Evolutionary conservation across 2,329 filamentous ascomycete species (phyloP), one percentile per base, ranked within the genome.

Genomic region (Fusarium continuum): DNA sequence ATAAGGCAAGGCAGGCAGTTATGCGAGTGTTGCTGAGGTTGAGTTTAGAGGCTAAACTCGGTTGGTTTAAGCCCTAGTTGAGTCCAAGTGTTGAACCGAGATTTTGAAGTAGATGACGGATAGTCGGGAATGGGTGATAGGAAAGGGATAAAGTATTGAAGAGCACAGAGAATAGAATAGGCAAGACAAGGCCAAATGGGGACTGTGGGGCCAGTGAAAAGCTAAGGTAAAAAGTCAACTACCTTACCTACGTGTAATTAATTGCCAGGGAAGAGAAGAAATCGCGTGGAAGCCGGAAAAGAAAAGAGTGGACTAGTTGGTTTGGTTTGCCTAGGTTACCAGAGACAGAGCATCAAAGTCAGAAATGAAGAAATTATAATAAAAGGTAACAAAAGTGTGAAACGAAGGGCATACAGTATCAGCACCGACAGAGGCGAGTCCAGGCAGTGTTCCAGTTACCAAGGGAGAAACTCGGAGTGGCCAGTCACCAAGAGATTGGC

Each of bases 361-460:
- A 38, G 36, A 51, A 61, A 35, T 46, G n/a, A 23, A 7, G 19
- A 44, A 39, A 48, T 17, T 19, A 44, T 14, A 32, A 26, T 22
- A 28, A 47, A 32, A 26, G 20, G 32, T 48, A n/a, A n/a, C n/a
- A n/a, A n/a, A n/a, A n/a, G n/a, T n/a, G n/a, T n/a, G n/a, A n/a
- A n/a, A n/a, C n/a, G n/a, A n/a, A n/a, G n/a, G n/a, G n/a, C n/a
- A n/a, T n/a, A 28, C 40, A 22, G 39, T 44, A 55, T 41, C 22
- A 36, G 36, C 20, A 60, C 55, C 52, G 57, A 47, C 36, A 61
- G 46, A 52, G 34, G 52, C 68, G 60, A 69, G 58, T 67, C 65
- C 29, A 70, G 64, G 64, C 65, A 41, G 66, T 69, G 69, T 73
- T 73, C 71, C 70, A 68, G 64, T 73, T 71, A 65, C 43, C 61